A percentile compares a stretch with the other conserved stretches of the same genome.
Evolutionary conservation across 768 basidiomycete genomes (phyloP).

Genomic region (Candolleomyces aberdarensis): DNA sequence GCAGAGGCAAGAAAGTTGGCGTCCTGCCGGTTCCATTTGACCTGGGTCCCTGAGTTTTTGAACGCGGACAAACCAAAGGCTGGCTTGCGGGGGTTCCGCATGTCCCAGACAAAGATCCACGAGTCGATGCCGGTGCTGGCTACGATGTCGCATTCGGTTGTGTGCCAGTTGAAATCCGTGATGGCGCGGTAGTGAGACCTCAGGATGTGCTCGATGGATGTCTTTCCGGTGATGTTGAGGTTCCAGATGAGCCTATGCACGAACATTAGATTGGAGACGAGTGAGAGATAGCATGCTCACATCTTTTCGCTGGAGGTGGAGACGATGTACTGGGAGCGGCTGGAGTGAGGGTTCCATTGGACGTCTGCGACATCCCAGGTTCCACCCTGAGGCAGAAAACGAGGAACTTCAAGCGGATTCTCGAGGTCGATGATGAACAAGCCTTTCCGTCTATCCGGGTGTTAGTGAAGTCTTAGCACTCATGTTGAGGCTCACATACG

Average conservation of each 20-base stretch:
- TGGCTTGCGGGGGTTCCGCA: constrained; percentile 67
- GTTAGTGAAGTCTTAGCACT: not conserved
- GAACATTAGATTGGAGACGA: constrained; percentile 1
- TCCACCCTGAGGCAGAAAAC: constrained; percentile 94
- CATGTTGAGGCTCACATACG: constrained; percentile 43
- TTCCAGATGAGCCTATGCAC: constrained; percentile 85
- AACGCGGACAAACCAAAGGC: constrained; percentile 57
- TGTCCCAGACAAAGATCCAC: constrained; percentile 94
- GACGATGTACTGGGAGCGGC: constrained; percentile 75
- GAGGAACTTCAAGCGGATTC: constrained; percentile 79
- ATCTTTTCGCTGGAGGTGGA: constrained; percentile 88
- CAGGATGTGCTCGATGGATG: constrained; percentile 80
- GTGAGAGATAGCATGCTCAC: constrained; percentile 36
- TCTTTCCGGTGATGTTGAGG: constrained; percentile 66
- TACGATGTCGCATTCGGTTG: constrained; percentile 77
- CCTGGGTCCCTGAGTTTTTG: constrained; percentile 84
- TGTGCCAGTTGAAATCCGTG: constrained; percentile 98
- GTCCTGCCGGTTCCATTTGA: constrained; percentile 94
- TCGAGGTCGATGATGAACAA: constrained; percentile 95
- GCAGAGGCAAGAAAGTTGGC: constrained; percentile 86
- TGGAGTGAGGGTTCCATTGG: constrained; percentile 86
- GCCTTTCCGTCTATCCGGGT: constrained; percentile 63
- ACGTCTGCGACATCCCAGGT: constrained; percentile 96
- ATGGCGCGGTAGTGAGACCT: constrained; percentile 93
- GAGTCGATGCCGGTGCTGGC: constrained; percentile 92